Base-by-base conservation (phyloP, 2,329 filamentous ascomycete genomes). In the Penicillium sp. region DNA sequence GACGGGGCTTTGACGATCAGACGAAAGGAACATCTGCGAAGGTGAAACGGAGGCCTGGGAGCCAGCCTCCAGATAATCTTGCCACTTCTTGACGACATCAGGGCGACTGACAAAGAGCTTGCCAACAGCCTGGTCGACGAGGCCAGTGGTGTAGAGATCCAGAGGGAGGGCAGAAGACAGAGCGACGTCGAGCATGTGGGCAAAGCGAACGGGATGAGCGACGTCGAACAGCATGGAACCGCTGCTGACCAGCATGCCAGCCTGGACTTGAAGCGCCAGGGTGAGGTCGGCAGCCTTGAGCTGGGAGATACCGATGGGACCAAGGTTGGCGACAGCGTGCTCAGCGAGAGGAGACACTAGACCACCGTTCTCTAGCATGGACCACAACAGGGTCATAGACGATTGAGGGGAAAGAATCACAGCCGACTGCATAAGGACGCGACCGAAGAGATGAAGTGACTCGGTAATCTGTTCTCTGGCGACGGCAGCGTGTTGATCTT, bases 381-480 rank as follows among this genome's bases (percentile, higher is more conserved):
- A 80, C 77, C 85, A 84, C 61, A 88, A 75, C 50, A 88, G 75
- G 63, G 83, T 81, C 75, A 86, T 82, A 68, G 80, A 81, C 58
- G 83, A 81, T 62, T 81, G 79, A 47, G 83, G 75, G 37, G 82
- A 80, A 50, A 85, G 74, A 40, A 81, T 72, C 57, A 79, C 75
- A 56, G 78, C 79, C 60, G 77, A 79, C 69, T 82, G 80, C 60
- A 81, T 78, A 67, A 86, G 78, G 67, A 85, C 81, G 49, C 79
- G 79, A 54, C 83, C 83, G 62, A 88, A 81, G 60, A 87, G 89
- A 60, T 94, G 88, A 59, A 90, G 82, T 35, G 88, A 91, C 75
- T 97, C 93, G 62, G 96, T 93, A 60, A 97, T 88, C 76, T 95
- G 90, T 67, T 94, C 90, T 33, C 82, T 80, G 29, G 40, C 29